Percentiles rank a stretch among this genome's conserved stretches.
phyloP scores from a whole-genome alignment of 768 basidiomycete species.

The Pleurotus pulmonarius region DNA sequence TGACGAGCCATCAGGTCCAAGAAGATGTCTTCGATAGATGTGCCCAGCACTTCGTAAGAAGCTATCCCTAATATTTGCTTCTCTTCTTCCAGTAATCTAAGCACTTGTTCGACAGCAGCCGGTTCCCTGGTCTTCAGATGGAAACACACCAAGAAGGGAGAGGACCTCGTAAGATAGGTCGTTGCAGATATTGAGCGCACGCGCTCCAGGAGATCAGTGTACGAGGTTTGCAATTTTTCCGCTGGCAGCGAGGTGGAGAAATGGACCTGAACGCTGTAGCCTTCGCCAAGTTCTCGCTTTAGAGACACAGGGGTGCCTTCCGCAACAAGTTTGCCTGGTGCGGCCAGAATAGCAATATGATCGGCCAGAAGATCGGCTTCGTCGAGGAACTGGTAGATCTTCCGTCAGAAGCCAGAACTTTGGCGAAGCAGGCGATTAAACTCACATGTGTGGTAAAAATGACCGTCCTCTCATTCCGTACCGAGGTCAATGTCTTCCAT shows the following conservation, averaged over 20 bases:
- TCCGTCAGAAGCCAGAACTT: background rate
- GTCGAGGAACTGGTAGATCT: slow-evolving; percentile 55
- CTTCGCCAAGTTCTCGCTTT: slow-evolving; percentile 67
- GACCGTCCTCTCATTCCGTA: slow-evolving; percentile 62
- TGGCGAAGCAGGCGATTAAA: background rate
- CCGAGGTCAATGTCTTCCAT: slow-evolving; percentile 70
- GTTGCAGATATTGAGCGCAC: slow-evolving; percentile 44
- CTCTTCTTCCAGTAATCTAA: slow-evolving; percentile 50
- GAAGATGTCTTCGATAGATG: slow-evolving; percentile 82
- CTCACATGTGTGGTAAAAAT: slow-evolving; percentile 78
- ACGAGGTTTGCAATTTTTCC: slow-evolving; percentile 24
- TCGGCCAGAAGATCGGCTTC: slow-evolving; percentile 80
- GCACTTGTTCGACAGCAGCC: slow-evolving; percentile 46
- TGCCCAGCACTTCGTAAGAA: slow-evolving; percentile 66
- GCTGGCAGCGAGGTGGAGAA: slow-evolving; percentile 27
- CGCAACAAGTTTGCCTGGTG: slow-evolving; percentile 73
- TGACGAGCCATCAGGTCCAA: slow-evolving; percentile 61
- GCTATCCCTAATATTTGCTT: slow-evolving; percentile 31
- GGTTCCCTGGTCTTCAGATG: slow-evolving; percentile 63
- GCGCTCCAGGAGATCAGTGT: slow-evolving; percentile 31
- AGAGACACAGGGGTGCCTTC: slow-evolving; percentile 72
- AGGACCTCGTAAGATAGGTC: slow-evolving; percentile 35
- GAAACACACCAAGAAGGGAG: slow-evolving; percentile 44
- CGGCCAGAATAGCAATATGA: slow-evolving; percentile 68
- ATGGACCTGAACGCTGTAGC: slow-evolving; percentile 60